These are phyloP conservation scores for Xylariaceae sp. DNA, from an alignment of 2,329 filamentous ascomycete genomes.

Conservation along the genomic window DNA sequence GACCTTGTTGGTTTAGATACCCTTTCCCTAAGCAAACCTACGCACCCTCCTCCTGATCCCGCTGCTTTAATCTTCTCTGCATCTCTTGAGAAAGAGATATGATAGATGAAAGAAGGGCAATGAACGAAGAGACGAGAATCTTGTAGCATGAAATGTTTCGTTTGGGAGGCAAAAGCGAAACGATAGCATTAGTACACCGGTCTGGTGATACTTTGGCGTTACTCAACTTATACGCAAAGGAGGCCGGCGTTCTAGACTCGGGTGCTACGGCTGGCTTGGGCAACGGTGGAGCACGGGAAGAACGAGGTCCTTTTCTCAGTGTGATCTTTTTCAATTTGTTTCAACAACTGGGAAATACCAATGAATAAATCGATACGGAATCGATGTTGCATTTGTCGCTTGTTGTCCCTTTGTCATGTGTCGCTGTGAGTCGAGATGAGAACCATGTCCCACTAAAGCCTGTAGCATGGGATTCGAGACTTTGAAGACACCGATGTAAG, in stretches of 20 bases:
- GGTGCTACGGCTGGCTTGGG: constrained; percentile 10
- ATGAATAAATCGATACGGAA: constrained; percentile 1
- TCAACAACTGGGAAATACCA: constrained; percentile 24
- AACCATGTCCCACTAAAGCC: too few relatives aligned
- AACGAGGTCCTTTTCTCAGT: constrained; percentile 6
- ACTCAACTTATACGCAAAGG: constrained; percentile 35
- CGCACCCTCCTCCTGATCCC: constrained; percentile 39
- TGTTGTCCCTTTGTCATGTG: too few relatives aligned
- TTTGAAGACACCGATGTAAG: too few relatives aligned
- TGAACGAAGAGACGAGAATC: not conserved
- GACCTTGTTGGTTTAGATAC: constrained; percentile 49
- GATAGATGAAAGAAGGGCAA: constrained; percentile 7
- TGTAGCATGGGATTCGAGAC: too few relatives aligned
- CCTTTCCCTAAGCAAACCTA: constrained; percentile 81
- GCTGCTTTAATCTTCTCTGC: constrained; percentile 13
- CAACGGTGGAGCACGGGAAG: constrained; percentile 14
- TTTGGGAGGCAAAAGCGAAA: constrained; percentile 2
- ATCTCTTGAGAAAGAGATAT: constrained; percentile 7
- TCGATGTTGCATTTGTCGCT: too few relatives aligned
- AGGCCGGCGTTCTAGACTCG: constrained; percentile 25
- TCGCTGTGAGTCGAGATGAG: too few relatives aligned
- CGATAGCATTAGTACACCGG: constrained; percentile 22
- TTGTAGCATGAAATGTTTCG: too few relatives aligned
- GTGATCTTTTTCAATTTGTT: constrained; percentile 14
- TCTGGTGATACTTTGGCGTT: constrained; percentile 29